Percentiles rank a stretch among this genome's conserved stretches.
Conservation (phyloP, 345 rosid species). For the Durio zibethinus region DNA sequence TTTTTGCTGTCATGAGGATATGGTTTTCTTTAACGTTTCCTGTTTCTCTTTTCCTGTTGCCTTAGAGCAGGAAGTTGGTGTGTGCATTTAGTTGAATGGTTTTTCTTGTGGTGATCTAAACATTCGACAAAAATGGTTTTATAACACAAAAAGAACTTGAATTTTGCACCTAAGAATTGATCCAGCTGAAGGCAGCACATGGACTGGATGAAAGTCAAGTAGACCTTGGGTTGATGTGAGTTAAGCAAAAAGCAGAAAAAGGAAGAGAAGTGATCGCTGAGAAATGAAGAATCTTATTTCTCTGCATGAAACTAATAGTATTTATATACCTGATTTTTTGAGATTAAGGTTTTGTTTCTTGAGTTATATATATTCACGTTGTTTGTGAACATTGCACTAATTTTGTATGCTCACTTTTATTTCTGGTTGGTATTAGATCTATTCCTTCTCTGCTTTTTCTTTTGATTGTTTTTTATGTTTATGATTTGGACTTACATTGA, state of each 20-base stretch:
- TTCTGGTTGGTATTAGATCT: no score
- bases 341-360: neutral
- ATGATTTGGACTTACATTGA: neutral
- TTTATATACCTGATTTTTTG: neutral
- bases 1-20: neutral
- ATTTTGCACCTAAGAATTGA: conserved; percentile 1
- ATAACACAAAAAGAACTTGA: neutral
- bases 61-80: neutral
- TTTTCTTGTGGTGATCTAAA: neutral
- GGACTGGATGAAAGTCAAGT: neutral
- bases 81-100: neutral
- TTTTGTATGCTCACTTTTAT: neutral
- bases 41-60: neutral
- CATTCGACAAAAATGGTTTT: neutral
- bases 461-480: neutral
- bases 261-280: neutral
- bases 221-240: neutral
- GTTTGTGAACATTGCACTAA: neutral
- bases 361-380: neutral
- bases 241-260: neutral
- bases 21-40: conserved; percentile 1
- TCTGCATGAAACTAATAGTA: neutral
- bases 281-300: neutral
- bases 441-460: neutral
- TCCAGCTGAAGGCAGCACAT: neutral